Evolutionary conservation across 176 grass and related monocot genomes (phyloP).

Genomic region (Tillandsia fasciculata): DNA sequence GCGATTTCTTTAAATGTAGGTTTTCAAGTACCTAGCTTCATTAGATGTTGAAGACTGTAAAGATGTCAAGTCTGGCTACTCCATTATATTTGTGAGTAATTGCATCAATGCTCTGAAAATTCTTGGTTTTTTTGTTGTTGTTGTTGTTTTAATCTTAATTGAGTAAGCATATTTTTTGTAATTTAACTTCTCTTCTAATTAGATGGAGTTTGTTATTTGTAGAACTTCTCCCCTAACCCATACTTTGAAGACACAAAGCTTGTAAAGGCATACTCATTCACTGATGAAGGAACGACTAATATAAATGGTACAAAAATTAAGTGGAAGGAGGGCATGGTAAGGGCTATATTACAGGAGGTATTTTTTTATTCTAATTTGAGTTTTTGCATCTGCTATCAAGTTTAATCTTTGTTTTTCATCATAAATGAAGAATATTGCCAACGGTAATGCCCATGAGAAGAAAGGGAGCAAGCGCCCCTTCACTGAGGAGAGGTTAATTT

Average conservation of each 20-base stretch:
- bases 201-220: constrained; percentile 21
- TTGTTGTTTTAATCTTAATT: no score
- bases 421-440: constrained; percentile 46
- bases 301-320: constrained; percentile 68
- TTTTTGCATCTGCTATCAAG: constrained; percentile 13
- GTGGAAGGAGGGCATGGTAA: constrained; percentile 96
- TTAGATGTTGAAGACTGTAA: constrained; percentile 90
- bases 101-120: not conserved
- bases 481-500: constrained; percentile 74
- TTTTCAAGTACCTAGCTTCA: constrained; percentile 74
- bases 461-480: constrained; percentile 76
- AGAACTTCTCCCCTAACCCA: constrained; percentile 80
- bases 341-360: constrained; percentile 5
- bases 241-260: constrained; percentile 81
- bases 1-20: constrained; percentile 33
- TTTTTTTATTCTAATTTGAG: not conserved
- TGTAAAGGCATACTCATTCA: constrained; percentile 71
- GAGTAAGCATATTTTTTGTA: constrained; percentile 2
- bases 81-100: constrained; percentile 71
- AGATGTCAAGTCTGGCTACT: constrained; percentile 77
- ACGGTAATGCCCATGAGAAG: constrained; percentile 46
- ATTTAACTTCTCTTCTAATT: constrained; percentile 10
- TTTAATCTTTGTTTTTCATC: constrained; percentile 22
- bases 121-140: not conserved
- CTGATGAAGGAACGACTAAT: constrained; percentile 78